Percentiles rank a stretch among this genome's conserved stretches.
These are phyloP conservation scores for Larix kaempferi DNA, from an alignment of 75 land plant species.

Conservation along the genomic window DNA sequence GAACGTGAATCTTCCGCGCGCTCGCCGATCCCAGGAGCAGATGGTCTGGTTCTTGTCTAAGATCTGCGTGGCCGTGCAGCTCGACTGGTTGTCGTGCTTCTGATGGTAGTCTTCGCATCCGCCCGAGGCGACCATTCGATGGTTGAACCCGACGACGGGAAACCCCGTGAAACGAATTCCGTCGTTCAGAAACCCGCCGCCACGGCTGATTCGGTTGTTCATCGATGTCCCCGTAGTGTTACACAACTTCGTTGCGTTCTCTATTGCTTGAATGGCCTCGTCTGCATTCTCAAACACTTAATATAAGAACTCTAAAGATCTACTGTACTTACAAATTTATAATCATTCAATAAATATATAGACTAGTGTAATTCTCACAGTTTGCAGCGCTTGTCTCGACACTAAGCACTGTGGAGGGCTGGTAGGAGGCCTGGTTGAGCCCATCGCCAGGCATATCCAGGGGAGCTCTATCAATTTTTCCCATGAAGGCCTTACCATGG, in stretches of 20 bases:
- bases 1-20: no score
- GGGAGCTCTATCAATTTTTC: no score
- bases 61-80: neutral
- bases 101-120: no score
- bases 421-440: conserved; percentile 6
- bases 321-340: neutral
- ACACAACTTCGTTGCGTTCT: neutral
- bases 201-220: no score
- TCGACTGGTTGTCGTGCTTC: no score
- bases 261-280: conserved; percentile 7
- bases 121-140: no score
- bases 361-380: neutral
- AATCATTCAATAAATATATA: neutral
- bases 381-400: no score
- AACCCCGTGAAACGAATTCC: conserved; percentile 23
- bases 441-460: conserved; percentile 19
- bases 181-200: no score
- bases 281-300: no score
- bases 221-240: neutral
- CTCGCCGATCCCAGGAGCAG: conserved; percentile 2
- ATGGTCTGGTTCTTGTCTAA: neutral
- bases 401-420: neutral
- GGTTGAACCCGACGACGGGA: conserved; percentile 24
- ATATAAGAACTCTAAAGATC: neutral
- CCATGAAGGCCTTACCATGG: no score